Conservation (phyloP, 441 rosid genomes). For the Pelargonium australe region DNA sequence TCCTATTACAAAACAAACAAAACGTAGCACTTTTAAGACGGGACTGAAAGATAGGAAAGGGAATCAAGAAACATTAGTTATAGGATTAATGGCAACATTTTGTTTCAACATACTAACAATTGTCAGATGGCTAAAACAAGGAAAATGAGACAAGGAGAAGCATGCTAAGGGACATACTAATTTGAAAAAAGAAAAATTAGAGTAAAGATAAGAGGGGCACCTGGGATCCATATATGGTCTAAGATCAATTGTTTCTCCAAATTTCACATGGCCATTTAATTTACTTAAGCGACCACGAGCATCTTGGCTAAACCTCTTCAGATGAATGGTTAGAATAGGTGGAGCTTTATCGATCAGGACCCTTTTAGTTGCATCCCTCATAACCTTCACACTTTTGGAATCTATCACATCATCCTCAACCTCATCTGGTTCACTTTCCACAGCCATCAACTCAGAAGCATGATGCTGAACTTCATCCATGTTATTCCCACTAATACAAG, state of each 20-base stretch:
- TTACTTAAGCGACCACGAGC: constrained; percentile 81
- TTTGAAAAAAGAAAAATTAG: constrained; percentile 3
- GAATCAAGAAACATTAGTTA: too few species aligned
- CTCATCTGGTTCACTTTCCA: constrained; percentile 35
- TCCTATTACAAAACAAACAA: background rate
- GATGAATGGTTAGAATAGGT: constrained; percentile 71
- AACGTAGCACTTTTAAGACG: background rate
- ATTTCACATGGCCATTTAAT: constrained; percentile 80
- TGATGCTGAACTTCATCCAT: constrained; percentile 26
- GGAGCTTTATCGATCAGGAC: constrained; percentile 71
- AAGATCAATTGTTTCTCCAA: constrained; percentile 63
- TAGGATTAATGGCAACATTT: too few species aligned
- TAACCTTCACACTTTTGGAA: constrained; percentile 44
- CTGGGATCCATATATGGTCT: constrained; percentile 69
- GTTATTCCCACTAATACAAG: constrained; percentile 19
- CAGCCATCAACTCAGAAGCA: constrained; percentile 26
- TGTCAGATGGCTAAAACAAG: background rate
- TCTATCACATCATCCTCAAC: constrained; percentile 37
- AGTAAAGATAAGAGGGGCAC: constrained; percentile 30
- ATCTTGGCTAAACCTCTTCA: constrained; percentile 92
- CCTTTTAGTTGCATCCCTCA: constrained; percentile 85
- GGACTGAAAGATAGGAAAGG: too few species aligned
- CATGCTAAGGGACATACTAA: background rate
- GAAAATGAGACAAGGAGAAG: background rate
- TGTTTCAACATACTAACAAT: too few species aligned